Evolutionary conservation across 208 protist genomes (phyloP), one percentile per base, ranked within the genome.

Genomic region (Crithidia mellificae): DNA sequence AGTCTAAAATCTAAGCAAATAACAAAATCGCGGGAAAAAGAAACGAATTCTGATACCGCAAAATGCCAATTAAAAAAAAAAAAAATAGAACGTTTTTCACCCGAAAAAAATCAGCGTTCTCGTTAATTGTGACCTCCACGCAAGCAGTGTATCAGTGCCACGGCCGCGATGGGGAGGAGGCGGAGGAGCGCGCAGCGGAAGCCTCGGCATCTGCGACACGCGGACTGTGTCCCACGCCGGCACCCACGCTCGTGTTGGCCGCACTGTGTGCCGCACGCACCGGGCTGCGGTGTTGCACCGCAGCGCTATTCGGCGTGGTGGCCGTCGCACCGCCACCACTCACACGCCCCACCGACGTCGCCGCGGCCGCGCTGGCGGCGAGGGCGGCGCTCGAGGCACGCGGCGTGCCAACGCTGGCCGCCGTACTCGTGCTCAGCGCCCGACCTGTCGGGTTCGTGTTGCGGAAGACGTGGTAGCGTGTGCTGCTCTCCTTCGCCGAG

Each of bases 391-490:
- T 41, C 38, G 46, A 25, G 8, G n/a, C 44, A 7, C 41, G 56
- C 6, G 56, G 56, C 2, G 27, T 59, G 32, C 54, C 43, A 14
- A 22, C 25, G 39, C 53, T 17, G 11, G 11, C 11, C 34, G 34
- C 34, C 34, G 34, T 38, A 4, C 22, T 29, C 9, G 61, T 17
- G 20, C 68, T 62, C 24, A 29, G n/a, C 15, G 32, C 27, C 9
- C 53, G 69, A 4, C 69, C 69, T 0, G 59, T 57, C 12, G 77
- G 72, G 46, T 73, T 59, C 6, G 80, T 85, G 67, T 84, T 84
- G 55, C 62, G 65, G 54, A 80, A 80, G 17, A 80, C 69, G 62
- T 76, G 78, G 43, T 84, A 77, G 17, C 59, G 55, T 19, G 66
- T 63, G 46, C 62, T 66, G 34, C 44, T 63, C 52, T 57, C 56